Percentiles rank a stretch among this genome's conserved stretches.
Conservation (phyloP, 1,284 basidiomycete species). For the Rhodotorula sp. region DNA sequence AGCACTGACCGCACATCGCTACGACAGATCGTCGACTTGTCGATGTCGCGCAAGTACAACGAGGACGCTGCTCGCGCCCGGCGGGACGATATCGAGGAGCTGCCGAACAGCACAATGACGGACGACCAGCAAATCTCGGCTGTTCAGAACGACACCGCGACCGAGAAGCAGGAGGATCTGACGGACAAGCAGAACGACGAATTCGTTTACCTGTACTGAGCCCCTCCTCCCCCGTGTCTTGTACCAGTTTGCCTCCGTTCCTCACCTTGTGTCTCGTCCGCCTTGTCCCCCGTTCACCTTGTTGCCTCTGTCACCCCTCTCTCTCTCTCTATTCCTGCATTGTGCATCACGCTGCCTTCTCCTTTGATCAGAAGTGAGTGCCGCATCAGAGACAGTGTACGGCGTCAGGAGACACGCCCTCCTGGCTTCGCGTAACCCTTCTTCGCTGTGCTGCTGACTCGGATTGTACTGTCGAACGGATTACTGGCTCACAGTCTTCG, state of each 20-base stretch:
- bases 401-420: no score
- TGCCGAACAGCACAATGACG: background rate
- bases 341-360: no score
- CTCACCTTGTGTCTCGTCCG: no score
- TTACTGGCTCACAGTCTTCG: no score
- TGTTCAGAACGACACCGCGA: background rate
- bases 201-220: conserved; percentile 34
- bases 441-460: no score
- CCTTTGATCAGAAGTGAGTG: no score
- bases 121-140: background rate
- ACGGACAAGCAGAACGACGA: conserved; percentile 50
- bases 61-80: background rate
- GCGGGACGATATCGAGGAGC: conserved; percentile 2
- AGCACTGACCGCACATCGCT: background rate
- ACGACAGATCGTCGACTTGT: conserved; percentile 40
- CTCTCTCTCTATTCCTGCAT: no score
- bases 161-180: conserved; percentile 35
- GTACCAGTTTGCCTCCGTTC: background rate
- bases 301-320: no score
- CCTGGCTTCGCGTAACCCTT: no score
- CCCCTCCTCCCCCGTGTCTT: fast-evolving
- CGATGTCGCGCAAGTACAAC: conserved; percentile 44
- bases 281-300: no score
- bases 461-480: no score
- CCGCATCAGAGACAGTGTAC: no score